Evolutionary conservation across 2,329 filamentous ascomycete genomes (phyloP).

Genomic region (Pestalotiopsis sp.): DNA sequence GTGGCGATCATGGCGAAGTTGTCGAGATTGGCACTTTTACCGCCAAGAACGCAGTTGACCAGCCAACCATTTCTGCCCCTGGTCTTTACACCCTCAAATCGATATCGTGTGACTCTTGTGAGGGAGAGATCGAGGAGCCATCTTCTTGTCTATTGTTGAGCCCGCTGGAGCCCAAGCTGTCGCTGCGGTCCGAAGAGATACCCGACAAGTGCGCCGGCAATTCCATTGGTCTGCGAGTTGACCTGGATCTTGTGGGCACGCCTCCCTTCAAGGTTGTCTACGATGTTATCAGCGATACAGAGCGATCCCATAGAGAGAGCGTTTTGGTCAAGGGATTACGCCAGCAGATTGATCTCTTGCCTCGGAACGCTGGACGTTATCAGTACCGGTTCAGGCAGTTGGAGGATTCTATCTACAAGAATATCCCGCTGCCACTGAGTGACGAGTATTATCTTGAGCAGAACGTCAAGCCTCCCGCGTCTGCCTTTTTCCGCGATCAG

Average conservation of each 20-base stretch:
- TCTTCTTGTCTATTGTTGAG: conserved; percentile 93
- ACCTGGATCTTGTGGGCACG: conserved; percentile 87
- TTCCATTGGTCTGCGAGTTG: conserved; percentile 86
- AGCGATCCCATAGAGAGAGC: conserved; percentile 53
- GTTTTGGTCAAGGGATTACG: conserved; percentile 71
- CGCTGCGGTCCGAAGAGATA: conserved; percentile 77
- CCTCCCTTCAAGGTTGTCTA: conserved; percentile 89
- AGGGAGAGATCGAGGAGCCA: conserved; percentile 88
- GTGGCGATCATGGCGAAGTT: conserved; percentile 69
- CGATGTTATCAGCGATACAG: conserved; percentile 67
- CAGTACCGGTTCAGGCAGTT: conserved; percentile 84
- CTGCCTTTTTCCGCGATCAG: conserved; percentile 68
- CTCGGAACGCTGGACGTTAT: conserved; percentile 80
- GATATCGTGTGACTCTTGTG: conserved; percentile 79
- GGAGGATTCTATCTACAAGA: conserved; percentile 78
- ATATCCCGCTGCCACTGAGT: conserved; percentile 39
- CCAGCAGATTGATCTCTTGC: conserved; percentile 83
- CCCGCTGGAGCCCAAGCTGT: conserved; percentile 81
- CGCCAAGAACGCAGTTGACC: conserved; percentile 64
- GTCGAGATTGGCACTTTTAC: conserved; percentile 60
- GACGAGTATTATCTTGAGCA: conserved; percentile 67
- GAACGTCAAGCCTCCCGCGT: conserved; percentile 89
- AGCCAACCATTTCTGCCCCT: conserved; percentile 71
- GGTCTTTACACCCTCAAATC: conserved; percentile 87
- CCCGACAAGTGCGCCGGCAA: conserved; percentile 95